Conservation (phyloP, 2,329 filamentous ascomycete species). For the Septoria petroselini region DNA sequence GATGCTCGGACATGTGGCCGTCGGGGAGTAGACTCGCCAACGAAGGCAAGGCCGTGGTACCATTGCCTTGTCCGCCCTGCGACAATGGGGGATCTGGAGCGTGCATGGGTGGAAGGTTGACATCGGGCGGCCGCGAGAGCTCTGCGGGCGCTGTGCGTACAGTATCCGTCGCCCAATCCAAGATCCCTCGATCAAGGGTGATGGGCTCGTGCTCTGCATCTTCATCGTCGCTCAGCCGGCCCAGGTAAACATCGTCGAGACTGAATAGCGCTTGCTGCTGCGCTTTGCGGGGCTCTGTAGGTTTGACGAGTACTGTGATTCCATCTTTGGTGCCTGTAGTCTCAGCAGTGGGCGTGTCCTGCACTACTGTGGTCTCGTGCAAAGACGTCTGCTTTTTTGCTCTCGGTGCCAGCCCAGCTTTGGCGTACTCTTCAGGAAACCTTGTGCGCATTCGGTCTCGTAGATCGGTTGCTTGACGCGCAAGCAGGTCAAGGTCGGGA, state of each 20-base stretch:
- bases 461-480: conserved; percentile 57
- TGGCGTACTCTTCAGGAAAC: conserved; percentile 56
- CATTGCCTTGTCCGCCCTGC: conserved; percentile 6
- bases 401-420: conserved; percentile 46
- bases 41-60: conserved; percentile 18
- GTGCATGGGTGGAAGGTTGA: conserved; percentile 30
- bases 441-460: conserved; percentile 61
- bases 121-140: conserved; percentile 19
- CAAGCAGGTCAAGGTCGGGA: conserved; percentile 48
- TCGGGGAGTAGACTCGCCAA: conserved; percentile 18
- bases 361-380: too few relatives aligned
- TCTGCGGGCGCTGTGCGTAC: conserved; percentile 4
- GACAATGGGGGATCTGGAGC: conserved; percentile 11
- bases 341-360: neutral
- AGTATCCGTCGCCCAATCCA: conserved; percentile 34
- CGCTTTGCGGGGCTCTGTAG: conserved; percentile 2
- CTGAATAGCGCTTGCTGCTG: conserved; percentile 26
- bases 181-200: conserved; percentile 37
- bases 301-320: neutral
- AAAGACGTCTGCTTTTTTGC: conserved; percentile 24
- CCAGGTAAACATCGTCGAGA: conserved; percentile 34
- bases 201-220: conserved; percentile 31
- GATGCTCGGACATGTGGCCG: conserved; percentile 23
- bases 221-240: conserved; percentile 27
- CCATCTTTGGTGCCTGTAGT: neutral